Base-by-base conservation (phyloP, 225 moss, liverwort and hornwort genomes). In the Rhytidiadelphus loreus region DNA sequence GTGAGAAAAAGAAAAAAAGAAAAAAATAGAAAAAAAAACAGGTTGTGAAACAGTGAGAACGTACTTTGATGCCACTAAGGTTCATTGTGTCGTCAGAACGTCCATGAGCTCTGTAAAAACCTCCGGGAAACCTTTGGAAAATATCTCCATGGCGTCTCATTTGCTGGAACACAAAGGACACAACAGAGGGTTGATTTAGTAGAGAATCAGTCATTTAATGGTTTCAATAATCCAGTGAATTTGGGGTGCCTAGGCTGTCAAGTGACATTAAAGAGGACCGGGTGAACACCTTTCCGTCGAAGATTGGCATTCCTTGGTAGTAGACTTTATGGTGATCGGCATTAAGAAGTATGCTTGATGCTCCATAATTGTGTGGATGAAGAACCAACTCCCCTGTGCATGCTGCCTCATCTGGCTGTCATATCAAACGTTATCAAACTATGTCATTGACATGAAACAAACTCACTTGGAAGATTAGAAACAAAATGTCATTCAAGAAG, bases 41-140 rank as follows among this genome's bases (percentile, higher is more conserved):
- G 52, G 37, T 26, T 63, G 62, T 29, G 15, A 66, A 79, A 83
- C 41, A 28, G 50, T 50, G 50, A 50, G 53, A 80, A 72, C 90
- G 72, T 61, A 98, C 97, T 92, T 99, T 99, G 92, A 99, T 99
- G 89, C 99, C 99, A 70, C 97, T 89, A 18, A 99, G 95, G 90
- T 99, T 97, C 97, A 97, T 97, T 20, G 97, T 99, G 88, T 97
- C 97, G 71, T 99, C 97, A 37, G 96, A 92, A 85, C 99, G 93
- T 46, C 99, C 97, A 89, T 97, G 96, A 84, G 99, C 97, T 93
- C 80, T 94, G 84, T 96, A 97, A 80, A 90, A 96, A 20, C 95
- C 96, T 92, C 97, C 99, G 85, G 83, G 86, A 28, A 96, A 91
- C 81, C 96, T 90, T 89, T 97, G 95, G 69, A 99, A 95, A 44